Evolutionary conservation across 352 stramenopile genomes (phyloP).

Genomic region (Globisporangium alternatum): DNA sequence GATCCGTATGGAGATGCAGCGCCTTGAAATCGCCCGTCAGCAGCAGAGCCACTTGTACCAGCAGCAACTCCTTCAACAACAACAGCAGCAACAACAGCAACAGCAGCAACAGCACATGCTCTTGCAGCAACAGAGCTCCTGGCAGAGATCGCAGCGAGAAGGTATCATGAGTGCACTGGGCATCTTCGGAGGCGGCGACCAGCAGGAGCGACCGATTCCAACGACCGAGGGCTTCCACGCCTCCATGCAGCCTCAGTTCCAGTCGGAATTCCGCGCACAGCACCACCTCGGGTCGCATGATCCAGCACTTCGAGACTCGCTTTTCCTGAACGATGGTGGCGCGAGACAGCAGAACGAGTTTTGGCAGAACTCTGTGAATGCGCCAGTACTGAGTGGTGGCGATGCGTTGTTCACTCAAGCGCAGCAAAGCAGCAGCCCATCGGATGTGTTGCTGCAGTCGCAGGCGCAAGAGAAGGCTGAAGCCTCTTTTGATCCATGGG

Average conservation of each 20-base stretch:
- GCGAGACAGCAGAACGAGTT: constrained; percentile 20
- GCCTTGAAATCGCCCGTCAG: constrained; percentile 66
- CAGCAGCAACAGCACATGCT: constrained; percentile 72
- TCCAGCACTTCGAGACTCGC: constrained; percentile 22
- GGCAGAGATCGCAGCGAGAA: constrained; percentile 70
- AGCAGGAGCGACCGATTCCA: constrained; percentile 22
- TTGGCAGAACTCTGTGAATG: constrained; percentile 12
- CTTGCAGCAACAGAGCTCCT: constrained; percentile 73
- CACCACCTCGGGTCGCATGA: constrained; percentile 30
- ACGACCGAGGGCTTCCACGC: constrained; percentile 31
- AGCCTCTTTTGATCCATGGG: constrained; percentile 31
- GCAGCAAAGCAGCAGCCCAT: not conserved
- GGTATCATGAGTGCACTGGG: constrained; percentile 75
- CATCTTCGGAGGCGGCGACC: constrained; percentile 48
- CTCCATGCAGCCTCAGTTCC: constrained; percentile 45
- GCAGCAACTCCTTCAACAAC: constrained; percentile 48
- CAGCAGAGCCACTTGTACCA: constrained; percentile 63
- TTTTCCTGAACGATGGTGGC: constrained; percentile 28
- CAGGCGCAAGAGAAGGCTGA: constrained; percentile 16
- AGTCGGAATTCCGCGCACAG: constrained; percentile 45
- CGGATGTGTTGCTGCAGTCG: not conserved
- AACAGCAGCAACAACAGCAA: constrained; percentile 48
- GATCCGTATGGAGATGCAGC: constrained; percentile 81
- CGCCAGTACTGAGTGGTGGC: not conserved
- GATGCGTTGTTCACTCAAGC: constrained; percentile 7